Conservation (phyloP, 257 asterid genomes). For the Oldenlandia corymbosa region DNA sequence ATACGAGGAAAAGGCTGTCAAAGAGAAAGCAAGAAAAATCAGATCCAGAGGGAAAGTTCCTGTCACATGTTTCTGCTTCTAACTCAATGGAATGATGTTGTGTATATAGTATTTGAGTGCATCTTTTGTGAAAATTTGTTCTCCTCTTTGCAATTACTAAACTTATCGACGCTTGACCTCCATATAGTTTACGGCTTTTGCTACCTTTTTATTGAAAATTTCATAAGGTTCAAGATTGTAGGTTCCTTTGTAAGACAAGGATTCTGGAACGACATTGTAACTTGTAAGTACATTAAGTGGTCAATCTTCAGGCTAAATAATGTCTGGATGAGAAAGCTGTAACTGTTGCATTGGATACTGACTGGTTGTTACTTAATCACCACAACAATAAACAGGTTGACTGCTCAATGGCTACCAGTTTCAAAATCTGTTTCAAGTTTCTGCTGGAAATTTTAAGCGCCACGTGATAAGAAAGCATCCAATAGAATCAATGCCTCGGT, state of each 20-base stretch:
- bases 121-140: neutral
- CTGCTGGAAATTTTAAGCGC: neutral
- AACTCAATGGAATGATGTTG: neutral
- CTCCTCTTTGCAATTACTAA: no score
- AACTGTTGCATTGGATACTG: neutral
- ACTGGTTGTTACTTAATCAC: neutral
- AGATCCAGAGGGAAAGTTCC: slow-evolving; percentile 39
- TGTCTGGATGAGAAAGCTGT: neutral
- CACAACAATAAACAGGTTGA: neutral
- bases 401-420: neutral
- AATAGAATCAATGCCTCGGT: no score
- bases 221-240: neutral
- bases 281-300: no score
- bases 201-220: neutral
- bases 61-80: slow-evolving; percentile 50
- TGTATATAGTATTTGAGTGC: neutral
- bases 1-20: slow-evolving; percentile 37
- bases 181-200: neutral
- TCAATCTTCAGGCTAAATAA: no score
- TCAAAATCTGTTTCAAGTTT: neutral
- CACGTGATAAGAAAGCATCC: neutral
- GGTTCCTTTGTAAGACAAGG: neutral
- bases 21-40: slow-evolving; percentile 42
- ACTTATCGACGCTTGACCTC: neutral
- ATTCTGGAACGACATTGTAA: no score